Conservation (phyloP, 306 rosid genomes). For the Echinosophora koreensis region DNA sequence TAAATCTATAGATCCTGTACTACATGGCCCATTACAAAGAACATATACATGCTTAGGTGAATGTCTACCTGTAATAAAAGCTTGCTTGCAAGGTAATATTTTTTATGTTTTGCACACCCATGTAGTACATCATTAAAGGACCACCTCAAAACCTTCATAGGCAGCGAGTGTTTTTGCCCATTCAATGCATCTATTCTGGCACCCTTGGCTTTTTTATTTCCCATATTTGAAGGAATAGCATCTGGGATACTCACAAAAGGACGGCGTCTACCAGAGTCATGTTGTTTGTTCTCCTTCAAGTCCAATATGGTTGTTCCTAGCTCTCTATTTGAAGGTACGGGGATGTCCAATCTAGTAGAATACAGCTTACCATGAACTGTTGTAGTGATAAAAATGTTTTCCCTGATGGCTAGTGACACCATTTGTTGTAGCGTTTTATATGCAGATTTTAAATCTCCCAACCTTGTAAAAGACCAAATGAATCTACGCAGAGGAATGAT, state of each 20-base stretch:
- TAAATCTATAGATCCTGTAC: slow-evolving; percentile 12
- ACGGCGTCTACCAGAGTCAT: slow-evolving; percentile 40
- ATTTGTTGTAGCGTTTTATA: slow-evolving; percentile 66
- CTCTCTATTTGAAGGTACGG: slow-evolving; percentile 66
- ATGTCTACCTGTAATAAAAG: slow-evolving; percentile 70
- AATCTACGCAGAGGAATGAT: slow-evolving; percentile 59
- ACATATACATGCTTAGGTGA: slow-evolving; percentile 30
- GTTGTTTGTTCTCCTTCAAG: slow-evolving; percentile 50
- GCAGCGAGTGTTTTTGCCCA: slow-evolving; percentile 37
- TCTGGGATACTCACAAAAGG: slow-evolving; percentile 43
- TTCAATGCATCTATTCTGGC: slow-evolving; percentile 39
- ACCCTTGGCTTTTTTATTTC: slow-evolving; percentile 44
- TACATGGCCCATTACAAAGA: slow-evolving; percentile 34
- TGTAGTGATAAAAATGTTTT: slow-evolving; percentile 47
- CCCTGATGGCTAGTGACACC: slow-evolving; percentile 64
- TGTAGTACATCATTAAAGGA: slow-evolving; percentile 73
- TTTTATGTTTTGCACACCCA: slow-evolving; percentile 58
- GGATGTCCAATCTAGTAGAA: slow-evolving; percentile 75
- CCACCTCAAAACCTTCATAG: slow-evolving; percentile 59
- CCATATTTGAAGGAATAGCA: slow-evolving; percentile 45
- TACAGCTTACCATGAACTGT: slow-evolving; percentile 52
- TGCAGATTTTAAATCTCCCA: slow-evolving; percentile 65
- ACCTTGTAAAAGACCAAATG: slow-evolving; percentile 64
- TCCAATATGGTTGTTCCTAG: slow-evolving; percentile 48
- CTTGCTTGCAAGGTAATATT: slow-evolving; percentile 65